phyloP scores from a whole-genome alignment of 2,329 filamentous ascomycete species.

The Trichoderma hamatum region DNA sequence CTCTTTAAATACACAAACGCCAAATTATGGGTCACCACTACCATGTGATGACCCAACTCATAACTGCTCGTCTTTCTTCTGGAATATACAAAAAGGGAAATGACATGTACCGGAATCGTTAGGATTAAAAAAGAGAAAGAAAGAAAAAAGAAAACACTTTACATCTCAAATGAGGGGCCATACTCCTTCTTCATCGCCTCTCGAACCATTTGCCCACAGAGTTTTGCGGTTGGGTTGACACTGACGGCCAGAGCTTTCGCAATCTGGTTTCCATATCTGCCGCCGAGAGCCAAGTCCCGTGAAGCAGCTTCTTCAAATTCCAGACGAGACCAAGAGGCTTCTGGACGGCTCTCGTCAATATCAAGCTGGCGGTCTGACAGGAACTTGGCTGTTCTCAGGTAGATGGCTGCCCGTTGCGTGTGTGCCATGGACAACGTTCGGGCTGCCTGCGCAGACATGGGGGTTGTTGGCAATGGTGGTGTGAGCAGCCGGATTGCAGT shows the following conservation, averaged over 20 bases:
- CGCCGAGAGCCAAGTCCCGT: constrained; percentile 65
- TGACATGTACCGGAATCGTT: neutral
- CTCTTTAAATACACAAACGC: constrained; percentile 11
- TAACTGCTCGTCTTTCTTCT: neutral
- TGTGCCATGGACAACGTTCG: constrained; percentile 70
- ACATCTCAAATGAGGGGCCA: constrained; percentile 52
- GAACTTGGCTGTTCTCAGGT: constrained; percentile 61
- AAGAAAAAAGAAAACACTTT: constrained; percentile 27
- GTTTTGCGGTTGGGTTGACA: constrained; percentile 69
- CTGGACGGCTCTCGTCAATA: constrained; percentile 45
- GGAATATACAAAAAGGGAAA: neutral
- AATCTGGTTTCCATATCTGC: constrained; percentile 66
- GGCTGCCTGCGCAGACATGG: constrained; percentile 65
- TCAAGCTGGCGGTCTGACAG: constrained; percentile 43
- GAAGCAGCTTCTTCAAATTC: constrained; percentile 66
- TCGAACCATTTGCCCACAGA: constrained; percentile 69
- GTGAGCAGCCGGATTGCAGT: constrained; percentile 61
- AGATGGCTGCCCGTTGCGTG: constrained; percentile 70
- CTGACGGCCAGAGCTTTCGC: constrained; percentile 66
- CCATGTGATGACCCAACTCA: neutral
- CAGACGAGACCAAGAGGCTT: constrained; percentile 54
- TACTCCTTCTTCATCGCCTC: constrained; percentile 73
- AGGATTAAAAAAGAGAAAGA: neutral
- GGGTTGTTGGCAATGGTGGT: constrained; percentile 52
- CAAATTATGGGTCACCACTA: neutral